phyloP scores from a whole-genome alignment of 163 green algal species.

The Chlorella variabilis region DNA sequence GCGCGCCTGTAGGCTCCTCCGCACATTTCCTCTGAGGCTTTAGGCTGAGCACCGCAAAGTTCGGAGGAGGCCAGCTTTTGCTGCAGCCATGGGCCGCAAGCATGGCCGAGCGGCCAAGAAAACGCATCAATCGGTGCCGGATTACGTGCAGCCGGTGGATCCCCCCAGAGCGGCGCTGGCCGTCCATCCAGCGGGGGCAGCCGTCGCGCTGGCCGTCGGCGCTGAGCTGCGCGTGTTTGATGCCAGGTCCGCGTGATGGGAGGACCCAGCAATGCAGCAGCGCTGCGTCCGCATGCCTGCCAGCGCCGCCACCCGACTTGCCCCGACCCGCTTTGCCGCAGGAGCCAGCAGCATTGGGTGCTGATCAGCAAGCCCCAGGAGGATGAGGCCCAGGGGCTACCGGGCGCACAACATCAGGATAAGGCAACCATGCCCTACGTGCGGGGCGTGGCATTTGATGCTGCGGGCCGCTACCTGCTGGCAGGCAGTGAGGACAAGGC shows the following conservation, averaged over 20 bases:
- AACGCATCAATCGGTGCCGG: too few relatives aligned
- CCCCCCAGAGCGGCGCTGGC: conserved; percentile 23
- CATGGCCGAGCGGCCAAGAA: too few relatives aligned
- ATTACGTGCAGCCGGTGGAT: not conserved
- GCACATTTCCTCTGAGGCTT: too few relatives aligned
- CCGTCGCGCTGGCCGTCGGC: conserved; percentile 40
- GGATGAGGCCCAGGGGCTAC: not conserved
- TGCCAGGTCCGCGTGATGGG: not conserved
- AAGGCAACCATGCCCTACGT: conserved; percentile 21
- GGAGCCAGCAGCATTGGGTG: conserved; percentile 1
- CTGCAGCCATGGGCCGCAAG: not conserved
- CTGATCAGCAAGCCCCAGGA: not conserved
- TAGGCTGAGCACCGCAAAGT: too few relatives aligned
- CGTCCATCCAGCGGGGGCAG: conserved; percentile 19
- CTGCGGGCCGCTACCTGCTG: conserved; percentile 57
- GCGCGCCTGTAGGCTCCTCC: too few relatives aligned
- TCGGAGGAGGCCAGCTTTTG: too few relatives aligned
- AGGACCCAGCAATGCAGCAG: not conserved
- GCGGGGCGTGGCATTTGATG: conserved; percentile 54
- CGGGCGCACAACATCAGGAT: not conserved
- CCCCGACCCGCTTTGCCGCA: not conserved
- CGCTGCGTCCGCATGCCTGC: not conserved
- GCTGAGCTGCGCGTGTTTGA: conserved; percentile 42
- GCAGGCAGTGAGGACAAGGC: conserved; percentile 71
- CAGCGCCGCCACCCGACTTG: not conserved